Evolutionary conservation across 768 basidiomycete genomes (phyloP), one percentile per base, ranked within the genome.

Genomic region (Strobilomyces confusus): DNA sequence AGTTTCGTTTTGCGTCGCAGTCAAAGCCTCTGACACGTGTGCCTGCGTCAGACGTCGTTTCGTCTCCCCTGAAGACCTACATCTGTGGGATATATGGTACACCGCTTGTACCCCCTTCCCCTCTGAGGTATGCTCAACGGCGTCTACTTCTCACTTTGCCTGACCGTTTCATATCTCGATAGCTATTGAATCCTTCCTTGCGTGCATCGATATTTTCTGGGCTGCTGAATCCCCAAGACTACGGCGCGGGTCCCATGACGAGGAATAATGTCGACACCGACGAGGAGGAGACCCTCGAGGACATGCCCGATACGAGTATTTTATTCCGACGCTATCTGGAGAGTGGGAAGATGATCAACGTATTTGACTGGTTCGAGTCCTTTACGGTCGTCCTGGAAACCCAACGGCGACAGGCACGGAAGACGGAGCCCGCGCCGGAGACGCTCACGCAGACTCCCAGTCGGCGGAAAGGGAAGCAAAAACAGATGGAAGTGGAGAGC

Each of bases 311-410:
- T 59, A 84, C 81, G 2, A 84, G 81, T 60, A 87, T 92, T 52
- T 72, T 92, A 14, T 89, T 92, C 72, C 73, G 73, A 44, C 77
- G 89, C 20, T 93, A 91, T 69, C 75, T 85, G 40, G 85, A 91
- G 61, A 86, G 87, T 44, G 89, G 88, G 42, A 84, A 79, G 70
- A 80, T 87, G 80, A 82, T 93, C 69, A 93, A 93, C 63, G 78
- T 91, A 2, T 92, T 88, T 65, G 92, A 94, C 67, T 92, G 90
- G 92, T 92, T 83, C 62, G 84, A 89, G 59, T 80, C 86, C 22
- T 94, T 93, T 66, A 76, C 80, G 30, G 67, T 75, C 20, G 85
- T 80, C 30, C 68, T 92, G 49, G 88, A 89, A 64, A 72, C 70
- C 1, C 87, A 87, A 69, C 67, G 69, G 22, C 53, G 59, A 9